Evolutionary conservation across 2,329 filamentous ascomycete species (phyloP).

Genomic region (Ramularia collo-cygni): DNA sequence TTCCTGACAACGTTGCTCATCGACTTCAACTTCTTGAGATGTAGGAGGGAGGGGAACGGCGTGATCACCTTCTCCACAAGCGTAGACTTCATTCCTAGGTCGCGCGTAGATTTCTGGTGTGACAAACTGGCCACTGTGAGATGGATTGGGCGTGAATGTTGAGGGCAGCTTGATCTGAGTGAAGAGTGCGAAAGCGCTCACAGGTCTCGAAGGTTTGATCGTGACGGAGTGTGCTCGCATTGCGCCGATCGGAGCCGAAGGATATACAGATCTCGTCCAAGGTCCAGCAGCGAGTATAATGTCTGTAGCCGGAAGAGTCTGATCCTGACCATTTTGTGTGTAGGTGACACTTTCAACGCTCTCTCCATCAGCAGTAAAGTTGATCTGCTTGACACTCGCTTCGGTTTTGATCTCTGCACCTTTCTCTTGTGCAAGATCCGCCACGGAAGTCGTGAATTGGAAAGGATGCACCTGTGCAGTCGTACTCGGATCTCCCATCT

Average conservation of each 20-base stretch:
- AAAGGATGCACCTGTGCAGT: constrained; percentile 93
- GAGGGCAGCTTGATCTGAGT: constrained; percentile 72
- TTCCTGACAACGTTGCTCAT: constrained; percentile 73
- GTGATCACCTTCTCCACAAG: constrained; percentile 83
- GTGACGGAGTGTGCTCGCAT: constrained; percentile 59
- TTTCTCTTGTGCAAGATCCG: constrained; percentile 60
- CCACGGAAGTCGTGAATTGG: constrained; percentile 81
- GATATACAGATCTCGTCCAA: constrained; percentile 51
- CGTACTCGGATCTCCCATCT: constrained; percentile 73
- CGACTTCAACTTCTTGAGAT: constrained; percentile 67
- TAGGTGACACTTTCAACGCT: constrained; percentile 59
- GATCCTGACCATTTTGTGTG: constrained; percentile 33
- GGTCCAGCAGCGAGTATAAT: constrained; percentile 56
- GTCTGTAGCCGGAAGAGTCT: constrained; percentile 50
- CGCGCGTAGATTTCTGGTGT: constrained; percentile 92
- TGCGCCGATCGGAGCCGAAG: constrained; percentile 50
- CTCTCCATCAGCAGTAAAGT: constrained; percentile 39
- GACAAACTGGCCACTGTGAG: constrained; percentile 53
- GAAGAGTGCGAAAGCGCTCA: constrained; percentile 73
- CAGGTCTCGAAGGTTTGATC: constrained; percentile 50
- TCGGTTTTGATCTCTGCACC: constrained; percentile 56
- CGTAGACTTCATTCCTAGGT: constrained; percentile 83
- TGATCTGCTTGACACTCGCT: constrained; percentile 59
- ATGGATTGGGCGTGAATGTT: constrained; percentile 46
- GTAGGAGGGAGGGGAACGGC: constrained; percentile 66